Percentiles rank a stretch among this genome's conserved stretches.
Evolutionary conservation across 768 basidiomycete species (phyloP).

Genomic region (Sarcomyxa edulis): DNA sequence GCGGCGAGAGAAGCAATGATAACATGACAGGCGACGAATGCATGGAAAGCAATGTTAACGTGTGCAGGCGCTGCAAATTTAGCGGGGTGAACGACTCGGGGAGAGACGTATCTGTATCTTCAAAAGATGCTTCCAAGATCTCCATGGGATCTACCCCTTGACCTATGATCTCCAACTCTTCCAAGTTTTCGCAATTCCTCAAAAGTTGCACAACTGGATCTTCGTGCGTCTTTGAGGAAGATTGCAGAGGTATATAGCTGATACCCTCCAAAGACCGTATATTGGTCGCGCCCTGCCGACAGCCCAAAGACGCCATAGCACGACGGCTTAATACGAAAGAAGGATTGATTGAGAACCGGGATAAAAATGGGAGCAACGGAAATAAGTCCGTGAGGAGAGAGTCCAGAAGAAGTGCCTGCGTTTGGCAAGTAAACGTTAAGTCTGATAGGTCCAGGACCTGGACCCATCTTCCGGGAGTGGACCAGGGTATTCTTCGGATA

Average conservation of each 20-base stretch:
- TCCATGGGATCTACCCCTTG: conserved; percentile 47
- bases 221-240: conserved; percentile 29
- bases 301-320: conserved; percentile 44
- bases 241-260: conserved; percentile 32
- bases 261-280: conserved; percentile 52
- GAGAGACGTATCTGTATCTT: conserved; percentile 19
- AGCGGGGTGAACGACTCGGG: conserved; percentile 38
- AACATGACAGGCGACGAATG: conserved; percentile 60
- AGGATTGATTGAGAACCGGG: conserved; percentile 47
- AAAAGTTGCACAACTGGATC: conserved; percentile 59
- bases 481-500: conserved; percentile 80
- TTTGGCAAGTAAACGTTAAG: conserved; percentile 35
- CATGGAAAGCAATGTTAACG: conserved; percentile 60
- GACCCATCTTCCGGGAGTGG: conserved; percentile 86
- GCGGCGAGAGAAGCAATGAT: conserved; percentile 49
- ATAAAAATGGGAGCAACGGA: conserved; percentile 62
- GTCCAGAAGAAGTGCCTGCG: conserved; percentile 53
- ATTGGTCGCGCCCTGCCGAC: conserved; percentile 44
- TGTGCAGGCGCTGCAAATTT: conserved; percentile 50
- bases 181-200: conserved; percentile 47
- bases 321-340: conserved; percentile 58
- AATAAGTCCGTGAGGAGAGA: conserved; percentile 59
- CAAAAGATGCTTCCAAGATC: conserved; percentile 45
- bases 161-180: conserved; percentile 60
- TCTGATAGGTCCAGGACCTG: conserved; percentile 67